Evolutionary conservation across 2,329 filamentous ascomycete species (phyloP).

Genomic region (Periconia digitata): DNA sequence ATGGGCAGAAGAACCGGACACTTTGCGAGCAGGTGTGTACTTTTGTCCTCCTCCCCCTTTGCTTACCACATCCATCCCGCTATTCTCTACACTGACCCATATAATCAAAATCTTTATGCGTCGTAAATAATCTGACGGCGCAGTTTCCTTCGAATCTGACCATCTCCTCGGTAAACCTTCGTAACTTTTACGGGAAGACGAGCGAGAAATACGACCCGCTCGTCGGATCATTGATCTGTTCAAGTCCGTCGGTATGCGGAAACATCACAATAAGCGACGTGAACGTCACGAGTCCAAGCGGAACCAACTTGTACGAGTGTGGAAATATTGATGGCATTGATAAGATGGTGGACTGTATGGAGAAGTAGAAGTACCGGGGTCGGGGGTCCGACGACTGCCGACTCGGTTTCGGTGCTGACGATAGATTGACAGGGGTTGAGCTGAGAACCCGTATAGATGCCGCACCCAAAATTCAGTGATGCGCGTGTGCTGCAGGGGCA

Average conservation of each 20-base stretch:
- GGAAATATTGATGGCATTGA: constrained; percentile 41
- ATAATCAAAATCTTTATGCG: background rate
- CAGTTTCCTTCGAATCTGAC: constrained; percentile 57
- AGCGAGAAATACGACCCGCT: constrained; percentile 47
- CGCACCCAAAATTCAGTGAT: too few species aligned
- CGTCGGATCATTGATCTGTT: constrained; percentile 49
- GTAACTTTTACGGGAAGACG: constrained; percentile 59
- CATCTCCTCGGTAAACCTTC: constrained; percentile 59
- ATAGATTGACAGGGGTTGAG: background rate
- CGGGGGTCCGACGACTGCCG: background rate
- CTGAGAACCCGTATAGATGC: background rate
- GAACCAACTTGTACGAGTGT: constrained; percentile 47
- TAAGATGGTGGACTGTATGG: constrained; percentile 34
- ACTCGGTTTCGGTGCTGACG: background rate
- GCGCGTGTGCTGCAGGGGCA: too few species aligned
- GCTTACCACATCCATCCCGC: background rate
- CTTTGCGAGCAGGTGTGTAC: constrained; percentile 54
- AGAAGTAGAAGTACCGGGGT: background rate
- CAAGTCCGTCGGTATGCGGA: constrained; percentile 48
- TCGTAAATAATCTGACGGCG: background rate
- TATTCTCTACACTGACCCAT: background rate
- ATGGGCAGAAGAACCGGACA: constrained; percentile 63
- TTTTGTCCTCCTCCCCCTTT: background rate
- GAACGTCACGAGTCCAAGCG: constrained; percentile 52
- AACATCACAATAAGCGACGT: constrained; percentile 52